phyloP scores from a whole-genome alignment of 768 basidiomycete genomes.

The Filobasidium wieringae region DNA sequence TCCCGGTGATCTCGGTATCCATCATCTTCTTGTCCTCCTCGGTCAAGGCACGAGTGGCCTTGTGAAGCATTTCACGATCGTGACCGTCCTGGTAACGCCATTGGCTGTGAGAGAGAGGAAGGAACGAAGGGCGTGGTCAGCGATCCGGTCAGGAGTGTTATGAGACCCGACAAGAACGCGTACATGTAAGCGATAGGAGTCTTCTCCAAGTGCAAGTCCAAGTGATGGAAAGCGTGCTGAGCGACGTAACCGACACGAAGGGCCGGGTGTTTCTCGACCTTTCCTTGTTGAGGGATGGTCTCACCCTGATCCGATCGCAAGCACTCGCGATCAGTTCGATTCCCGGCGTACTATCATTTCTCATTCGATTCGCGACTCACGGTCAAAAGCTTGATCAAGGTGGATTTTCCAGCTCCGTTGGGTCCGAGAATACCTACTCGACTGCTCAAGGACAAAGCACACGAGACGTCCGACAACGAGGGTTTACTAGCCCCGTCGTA shows the following conservation, averaged over 20 bases:
- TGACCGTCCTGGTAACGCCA: slow-evolving; percentile 99
- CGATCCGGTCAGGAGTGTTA: not conserved
- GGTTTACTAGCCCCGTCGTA: slow-evolving; percentile 75
- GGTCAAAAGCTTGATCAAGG: slow-evolving; percentile 84
- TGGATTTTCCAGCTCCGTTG: slow-evolving; percentile 93
- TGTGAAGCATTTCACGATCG: slow-evolving; percentile 87
- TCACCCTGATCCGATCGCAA: slow-evolving; percentile 47
- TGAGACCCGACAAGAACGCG: slow-evolving; percentile 5
- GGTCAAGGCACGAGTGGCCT: slow-evolving; percentile 80
- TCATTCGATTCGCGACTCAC: not conserved
- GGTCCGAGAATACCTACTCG: slow-evolving; percentile 86
- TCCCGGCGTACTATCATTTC: too few species aligned
- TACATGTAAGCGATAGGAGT: slow-evolving; percentile 85
- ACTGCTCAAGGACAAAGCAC: slow-evolving; percentile 85
- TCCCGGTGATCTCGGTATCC: slow-evolving; percentile 79
- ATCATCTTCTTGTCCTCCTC: slow-evolving; percentile 66
- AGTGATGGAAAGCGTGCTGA: slow-evolving; percentile 95
- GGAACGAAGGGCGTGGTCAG: not conserved
- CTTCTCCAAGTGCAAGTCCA: slow-evolving; percentile 83
- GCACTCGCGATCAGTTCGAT: too few species aligned
- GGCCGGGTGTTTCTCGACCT: slow-evolving; percentile 85
- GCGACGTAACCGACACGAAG: slow-evolving; percentile 93
- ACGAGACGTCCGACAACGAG: slow-evolving; percentile 75
- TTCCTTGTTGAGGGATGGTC: slow-evolving; percentile 76
- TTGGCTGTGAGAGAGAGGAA: slow-evolving; percentile 42